phyloP scores from a whole-genome alignment of 495 filamentous ascomycete species.

The Neurospora tetraspora region DNA sequence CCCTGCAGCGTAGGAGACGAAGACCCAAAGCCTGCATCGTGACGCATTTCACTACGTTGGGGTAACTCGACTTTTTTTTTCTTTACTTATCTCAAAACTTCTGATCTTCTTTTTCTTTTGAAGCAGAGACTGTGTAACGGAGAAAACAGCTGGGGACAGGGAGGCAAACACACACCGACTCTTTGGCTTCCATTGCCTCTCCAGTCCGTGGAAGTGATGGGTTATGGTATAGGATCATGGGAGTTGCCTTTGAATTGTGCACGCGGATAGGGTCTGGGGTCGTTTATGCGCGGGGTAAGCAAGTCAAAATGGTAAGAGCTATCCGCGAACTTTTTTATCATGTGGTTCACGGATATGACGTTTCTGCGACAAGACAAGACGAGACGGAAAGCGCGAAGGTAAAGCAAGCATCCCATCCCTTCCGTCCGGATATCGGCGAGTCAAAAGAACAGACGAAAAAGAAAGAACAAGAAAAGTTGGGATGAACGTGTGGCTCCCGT shows the following conservation, averaged over 20 bases:
- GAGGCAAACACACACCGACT: slow-evolving; percentile 6
- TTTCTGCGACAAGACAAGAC: neutral
- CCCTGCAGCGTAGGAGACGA: neutral
- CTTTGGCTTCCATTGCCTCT: neutral
- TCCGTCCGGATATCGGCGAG: neutral
- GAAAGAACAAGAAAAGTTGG: neutral
- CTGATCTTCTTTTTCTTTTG: neutral
- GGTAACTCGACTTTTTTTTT: neutral
- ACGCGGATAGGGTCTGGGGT: neutral
- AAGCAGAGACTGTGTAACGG: neutral
- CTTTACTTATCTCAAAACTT: neutral
- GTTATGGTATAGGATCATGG: neutral
- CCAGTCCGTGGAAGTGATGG: slow-evolving; percentile 2
- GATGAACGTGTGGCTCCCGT: neutral
- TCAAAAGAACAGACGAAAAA: neutral
- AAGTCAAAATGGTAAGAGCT: neutral
- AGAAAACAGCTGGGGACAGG: neutral
- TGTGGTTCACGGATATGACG: neutral
- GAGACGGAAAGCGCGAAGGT: neutral
- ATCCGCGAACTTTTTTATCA: neutral
- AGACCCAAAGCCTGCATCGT: neutral
- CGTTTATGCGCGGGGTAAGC: neutral
- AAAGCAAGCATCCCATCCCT: neutral
- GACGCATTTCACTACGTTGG: neutral
- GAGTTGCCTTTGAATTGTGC: neutral